Base-by-base conservation (phyloP, 192 early-diverging fungal species). In the Phlyctochytrium bullatum region DNA sequence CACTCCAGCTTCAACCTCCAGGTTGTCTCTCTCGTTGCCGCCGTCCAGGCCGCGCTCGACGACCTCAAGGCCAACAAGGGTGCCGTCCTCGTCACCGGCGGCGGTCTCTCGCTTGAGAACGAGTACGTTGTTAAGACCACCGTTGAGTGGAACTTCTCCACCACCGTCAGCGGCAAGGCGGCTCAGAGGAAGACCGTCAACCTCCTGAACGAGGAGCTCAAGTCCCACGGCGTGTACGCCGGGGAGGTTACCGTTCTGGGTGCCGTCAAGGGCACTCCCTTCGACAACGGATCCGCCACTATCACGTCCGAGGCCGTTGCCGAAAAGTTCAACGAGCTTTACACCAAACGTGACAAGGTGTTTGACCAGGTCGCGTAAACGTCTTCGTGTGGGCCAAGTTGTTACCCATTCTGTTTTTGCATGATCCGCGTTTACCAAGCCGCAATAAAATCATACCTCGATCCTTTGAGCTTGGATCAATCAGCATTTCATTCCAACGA, bases 1-100 rank as follows among this genome's bases (percentile, higher is more conserved):
- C 16, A 17, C 61, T 31, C 33, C 47, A 33, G 40, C 16, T 50
- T 76, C 61, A 61, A 25, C 64, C 17, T 47, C 30, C 17, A 24
- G 17, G 50, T 50, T 2, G 50, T 25, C n/a, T 62, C 52, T 4
- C 50, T 75, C 0, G 23, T 50, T n/a, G 27, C 31, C 35, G 74
- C 74, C 23, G 61, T 68, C 33, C 74, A 71, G 24, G 60, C 52
- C 3, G 32, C 3, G 14, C 27, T 35, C 2, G 16, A 30, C 16
- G 72, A 75, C 54, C 47, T 75, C 1, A 51, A 24, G 4, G 40
- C 27, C 17, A 65, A 4, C 24, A 76, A 76, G 3, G 72, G 72
- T 0, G 64, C 74, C 31, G 71, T 75, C 3, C 65, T 75, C 2
- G 72, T 71, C 17, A 75, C 74, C n/a, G 74, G 74, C 10, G 52